These are phyloP conservation scores for Cryphonectria nitschkei DNA, from an alignment of 2,329 filamentous ascomycete genomes.

Conservation along the genomic window DNA sequence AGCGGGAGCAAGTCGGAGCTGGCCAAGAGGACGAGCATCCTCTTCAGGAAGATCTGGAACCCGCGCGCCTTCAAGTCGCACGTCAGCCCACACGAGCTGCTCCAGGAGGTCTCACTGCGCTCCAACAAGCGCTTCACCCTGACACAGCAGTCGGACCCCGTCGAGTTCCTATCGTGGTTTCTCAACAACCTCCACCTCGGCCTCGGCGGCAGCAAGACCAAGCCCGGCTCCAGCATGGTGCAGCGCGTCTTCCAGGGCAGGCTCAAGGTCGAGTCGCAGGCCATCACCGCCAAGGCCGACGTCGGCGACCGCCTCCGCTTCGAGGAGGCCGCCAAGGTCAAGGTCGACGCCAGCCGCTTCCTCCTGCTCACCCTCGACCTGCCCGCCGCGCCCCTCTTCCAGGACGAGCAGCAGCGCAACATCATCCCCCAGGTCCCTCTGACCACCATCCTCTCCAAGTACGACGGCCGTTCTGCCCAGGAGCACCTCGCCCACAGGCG, in stretches of 20 bases:
- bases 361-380: constrained; percentile 92
- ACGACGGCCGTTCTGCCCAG: constrained; percentile 85
- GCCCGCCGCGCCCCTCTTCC: constrained; percentile 89
- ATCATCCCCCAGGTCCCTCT: constrained; percentile 94
- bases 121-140: constrained; percentile 93
- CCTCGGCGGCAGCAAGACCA: constrained; percentile 86
- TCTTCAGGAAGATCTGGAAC: constrained; percentile 98
- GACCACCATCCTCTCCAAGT: constrained; percentile 82
- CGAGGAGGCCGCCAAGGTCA: constrained; percentile 84
- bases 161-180: constrained; percentile 97
- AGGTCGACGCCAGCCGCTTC: constrained; percentile 77
- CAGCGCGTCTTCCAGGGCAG: constrained; percentile 93
- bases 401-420: constrained; percentile 91
- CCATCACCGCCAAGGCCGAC: constrained; percentile 89
- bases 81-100: constrained; percentile 93
- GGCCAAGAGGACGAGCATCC: constrained; percentile 82
- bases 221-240: constrained; percentile 81
- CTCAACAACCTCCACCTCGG: constrained; percentile 93
- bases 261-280: constrained; percentile 89
- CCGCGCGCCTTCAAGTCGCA: constrained; percentile 93
- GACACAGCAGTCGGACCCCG: constrained; percentile 89
- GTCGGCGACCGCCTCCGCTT: constrained; percentile 87
- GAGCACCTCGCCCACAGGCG: constrained; percentile 88
- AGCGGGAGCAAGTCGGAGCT: constrained; percentile 71
- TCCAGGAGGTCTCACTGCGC: constrained; percentile 89